Base-by-base conservation (phyloP, 805 yeast species). In the Vanderwaltozyma yarrowii region DNA sequence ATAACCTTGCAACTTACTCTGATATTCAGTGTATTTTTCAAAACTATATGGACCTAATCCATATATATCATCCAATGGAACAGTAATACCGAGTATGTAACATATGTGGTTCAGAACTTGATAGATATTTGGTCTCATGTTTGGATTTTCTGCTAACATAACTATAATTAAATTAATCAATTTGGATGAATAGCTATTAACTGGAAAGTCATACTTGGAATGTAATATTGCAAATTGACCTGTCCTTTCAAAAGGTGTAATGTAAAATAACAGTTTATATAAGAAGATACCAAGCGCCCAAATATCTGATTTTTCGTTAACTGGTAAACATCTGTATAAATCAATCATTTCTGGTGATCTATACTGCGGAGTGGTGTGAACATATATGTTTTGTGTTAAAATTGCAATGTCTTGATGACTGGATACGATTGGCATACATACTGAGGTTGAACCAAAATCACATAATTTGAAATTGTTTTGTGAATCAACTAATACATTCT, bases 321-420 rank as follows among this genome's bases (percentile, higher is more conserved):
- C 82, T 2, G 96, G 92, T 33, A 77, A 64, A 6, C 87, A 83
- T 33, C 86, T 67, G 56, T 80, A 80, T 19, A 88, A 69, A 60
- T 89, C 96, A 40, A 89, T 74, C 97, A 89, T 92, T 56, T 89
- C 98, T 0, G 98, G 98, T 0, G 94, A 70, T 45, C 98, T 69
- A 57, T 89, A 89, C 60, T 92, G 98, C 13, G 95, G 95, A 4
- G 98, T 89, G 0, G 98, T 89, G 54, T 89, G 94, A 45, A 79
- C 76, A 51, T 85, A 73, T 39, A 89, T 76, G 56, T 89, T 96
- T 52, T 84, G 85, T 39, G 84, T 81, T 25, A 88, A 65, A n/a
- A 71, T 55, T 45, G 79, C 83, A 56, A 80, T 80, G 49, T 77
- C 80, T 42, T 73, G 73, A 2, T 96, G 96, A 2, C 94, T 82